These are phyloP conservation scores for Medicago ruthenica DNA, from an alignment of 306 rosid genomes.

Conservation along the genomic window DNA sequence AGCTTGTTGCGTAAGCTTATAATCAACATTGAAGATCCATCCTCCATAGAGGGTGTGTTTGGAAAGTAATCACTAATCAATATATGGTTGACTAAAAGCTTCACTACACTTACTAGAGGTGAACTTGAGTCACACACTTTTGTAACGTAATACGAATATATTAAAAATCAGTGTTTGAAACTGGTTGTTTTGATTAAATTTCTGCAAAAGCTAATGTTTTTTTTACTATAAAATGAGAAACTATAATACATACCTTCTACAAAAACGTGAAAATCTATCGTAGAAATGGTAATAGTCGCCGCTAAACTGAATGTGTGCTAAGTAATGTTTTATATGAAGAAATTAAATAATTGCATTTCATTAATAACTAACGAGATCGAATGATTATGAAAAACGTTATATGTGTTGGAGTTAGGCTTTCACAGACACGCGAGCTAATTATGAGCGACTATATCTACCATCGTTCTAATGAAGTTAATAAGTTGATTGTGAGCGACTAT, in stretches of 20 bases:
- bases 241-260: too few species aligned
- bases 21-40: not conserved
- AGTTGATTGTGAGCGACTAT: too few species aligned
- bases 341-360: not conserved
- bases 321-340: not conserved
- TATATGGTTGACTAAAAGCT: not conserved
- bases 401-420: not conserved
- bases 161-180: not conserved
- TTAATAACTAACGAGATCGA: not conserved
- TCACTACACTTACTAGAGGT: too few species aligned
- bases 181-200: too few species aligned
- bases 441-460: too few species aligned
- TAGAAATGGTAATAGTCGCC: too few species aligned
- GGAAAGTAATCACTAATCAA: not conserved
- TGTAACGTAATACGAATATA: not conserved
- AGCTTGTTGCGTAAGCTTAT: constrained; percentile 11
- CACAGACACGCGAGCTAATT: not conserved
- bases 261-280: too few species aligned
- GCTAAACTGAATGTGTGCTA: not conserved
- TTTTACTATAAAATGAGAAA: too few species aligned
- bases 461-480: too few species aligned
- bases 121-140: not conserved
- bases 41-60: not conserved
- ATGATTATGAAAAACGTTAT: not conserved
- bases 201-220: too few species aligned